Evolutionary conservation across 345 rosid species (phyloP).

Genomic region (thale cress (Arabidopsis thaliana)): TAIR10.1 NC_003070.9:10237001-10237500

Average conservation of each 20-base stretch:
- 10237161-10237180: constrained; percentile 49
- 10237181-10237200: constrained; percentile 55
- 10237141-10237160: constrained; percentile 44
- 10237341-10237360: constrained; percentile 65
- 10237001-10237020: constrained; percentile 98
- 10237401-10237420: constrained; percentile 91
- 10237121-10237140: constrained; percentile 42
- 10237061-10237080: constrained; percentile 93
- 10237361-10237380: constrained; percentile 89
- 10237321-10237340: constrained; percentile 48
- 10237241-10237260: constrained; percentile 84
- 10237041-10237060: constrained; percentile 77
- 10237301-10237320: constrained; percentile 43
- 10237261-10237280: constrained; percentile 75
- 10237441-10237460: constrained; percentile 73
- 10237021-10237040: constrained; percentile 92
- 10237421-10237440: constrained; percentile 63
- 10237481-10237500: constrained; percentile 34
- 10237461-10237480: constrained; percentile 57
- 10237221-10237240: constrained; percentile 61
- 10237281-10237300: constrained; percentile 70
- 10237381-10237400: constrained; percentile 97
- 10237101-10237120: constrained; percentile 49
- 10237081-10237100: constrained; percentile 78
- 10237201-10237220: constrained; percentile 48